Conservation (phyloP, 305 asterid genomes). For the Solanum hybrid region DNA sequence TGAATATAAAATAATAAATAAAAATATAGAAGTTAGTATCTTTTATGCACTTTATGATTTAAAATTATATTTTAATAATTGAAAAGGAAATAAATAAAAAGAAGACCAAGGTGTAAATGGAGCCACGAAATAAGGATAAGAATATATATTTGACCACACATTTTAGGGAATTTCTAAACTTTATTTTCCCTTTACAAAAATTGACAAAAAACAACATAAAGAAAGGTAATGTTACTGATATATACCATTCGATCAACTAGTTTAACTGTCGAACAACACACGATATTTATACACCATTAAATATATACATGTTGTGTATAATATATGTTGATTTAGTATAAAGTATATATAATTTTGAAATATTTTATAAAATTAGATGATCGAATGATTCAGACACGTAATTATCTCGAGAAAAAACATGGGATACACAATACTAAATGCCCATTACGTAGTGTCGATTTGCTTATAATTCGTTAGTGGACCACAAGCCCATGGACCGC, state of each 20-base stretch:
- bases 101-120: too few species aligned
- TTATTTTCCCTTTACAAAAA: neutral
- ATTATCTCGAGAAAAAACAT: neutral
- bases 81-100: neutral
- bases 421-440: neutral
- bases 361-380: neutral
- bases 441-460: neutral
- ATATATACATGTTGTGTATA: neutral
- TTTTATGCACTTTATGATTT: neutral
- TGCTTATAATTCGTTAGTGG: neutral
- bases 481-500: neutral
- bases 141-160: neutral
- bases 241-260: neutral
- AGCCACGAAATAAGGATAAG: neutral
- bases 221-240: neutral
- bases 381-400: neutral
- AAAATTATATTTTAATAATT: neutral
- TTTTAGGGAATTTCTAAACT: neutral
- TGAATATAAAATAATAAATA: neutral
- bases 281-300: neutral
- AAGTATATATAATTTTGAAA: neutral
- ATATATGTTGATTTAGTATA: neutral
- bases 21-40: neutral
- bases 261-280: fast-evolving
- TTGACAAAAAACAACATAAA: neutral